Evolutionary conservation across 1,284 basidiomycete genomes (phyloP), one percentile per base, ranked within the genome.

Genomic region (Puccinia polysora): DNA sequence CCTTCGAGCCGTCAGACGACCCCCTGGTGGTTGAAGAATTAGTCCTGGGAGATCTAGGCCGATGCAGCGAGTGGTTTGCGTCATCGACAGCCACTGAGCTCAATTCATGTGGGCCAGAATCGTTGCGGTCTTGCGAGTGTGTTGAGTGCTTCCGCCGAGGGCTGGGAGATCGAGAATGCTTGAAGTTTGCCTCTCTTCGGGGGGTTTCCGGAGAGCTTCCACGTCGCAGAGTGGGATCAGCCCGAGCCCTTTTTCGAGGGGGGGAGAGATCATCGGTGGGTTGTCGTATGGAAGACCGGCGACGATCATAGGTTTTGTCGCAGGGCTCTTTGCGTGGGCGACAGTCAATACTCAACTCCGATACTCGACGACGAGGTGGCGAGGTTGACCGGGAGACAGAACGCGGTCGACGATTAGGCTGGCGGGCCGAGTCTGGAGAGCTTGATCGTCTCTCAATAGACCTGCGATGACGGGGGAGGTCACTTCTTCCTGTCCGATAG

Each of bases 401-500:
- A 8, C 23, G 59, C 36, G 23, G 40, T 14, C 18, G 38, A 62
- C 14, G 40, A 23, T 18, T 25, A n/a, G 59, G 23, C 23, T 38
- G 34, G 12, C 18, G 20, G n/a, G 38, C 36, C 7, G 38, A 25
- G 12, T 20, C 59, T 23, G 36, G 45, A 43, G 59, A 62, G 23
- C 59, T 62, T 18, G 59, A 62, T 5, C 59, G 64, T 20, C 36
- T 45, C 15, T 36, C 40, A 32, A n/a, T n/a, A n/a, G n/a, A n/a
- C n/a, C n/a, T n/a, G n/a, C n/a, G n/a, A n/a, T n/a, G n/a, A n/a
- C n/a, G n/a, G n/a, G n/a, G n/a, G n/a, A n/a, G n/a, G n/a, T n/a
- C n/a, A n/a, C n/a, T n/a, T n/a, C n/a, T n/a, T n/a, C n/a, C n/a
- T n/a, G n/a, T n/a, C n/a, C n/a, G n/a, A n/a, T n/a, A n/a, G n/a